Evolutionary conservation across 306 rosid genomes (phyloP).

Genomic region (Vicia faba): DNA sequence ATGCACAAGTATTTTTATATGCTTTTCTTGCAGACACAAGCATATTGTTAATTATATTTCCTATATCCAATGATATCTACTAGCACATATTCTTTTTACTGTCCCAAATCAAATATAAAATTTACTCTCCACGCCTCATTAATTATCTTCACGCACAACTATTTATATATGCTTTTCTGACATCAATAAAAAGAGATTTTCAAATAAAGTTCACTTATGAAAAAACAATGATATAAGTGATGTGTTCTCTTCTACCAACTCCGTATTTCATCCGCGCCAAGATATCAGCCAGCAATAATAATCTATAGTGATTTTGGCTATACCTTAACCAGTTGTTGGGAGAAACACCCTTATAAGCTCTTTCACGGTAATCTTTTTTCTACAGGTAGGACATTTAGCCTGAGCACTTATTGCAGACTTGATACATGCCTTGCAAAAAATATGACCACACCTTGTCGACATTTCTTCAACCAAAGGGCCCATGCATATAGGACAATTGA

Average conservation of each 20-base stretch:
- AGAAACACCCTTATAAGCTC: conserved; percentile 83
- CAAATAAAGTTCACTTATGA: not conserved
- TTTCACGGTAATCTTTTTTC: conserved; percentile 65
- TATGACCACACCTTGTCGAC: conserved; percentile 96
- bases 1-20: not conserved
- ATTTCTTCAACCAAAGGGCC: conserved; percentile 63
- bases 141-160: conserved; percentile 1
- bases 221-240: not conserved
- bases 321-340: conserved; percentile 64
- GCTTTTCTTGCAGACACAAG: not conserved
- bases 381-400: conserved; percentile 85
- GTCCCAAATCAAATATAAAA: no score
- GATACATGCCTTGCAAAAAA: conserved; percentile 82
- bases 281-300: conserved; percentile 3
- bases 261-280: conserved; percentile 6
- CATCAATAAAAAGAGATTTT: not conserved
- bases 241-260: not conserved
- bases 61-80: not conserved
- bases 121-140: no score
- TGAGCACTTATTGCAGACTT: conserved; percentile 60
- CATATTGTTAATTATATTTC: not conserved
- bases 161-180: not conserved
- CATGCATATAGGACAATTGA: conserved; percentile 87
- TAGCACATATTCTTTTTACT: not conserved
- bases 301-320: not conserved